A percentile compares a stretch with the other conserved stretches of the same genome.
Conservation (phyloP, 1,284 basidiomycete genomes). For the Earliella scabrosa region DNA sequence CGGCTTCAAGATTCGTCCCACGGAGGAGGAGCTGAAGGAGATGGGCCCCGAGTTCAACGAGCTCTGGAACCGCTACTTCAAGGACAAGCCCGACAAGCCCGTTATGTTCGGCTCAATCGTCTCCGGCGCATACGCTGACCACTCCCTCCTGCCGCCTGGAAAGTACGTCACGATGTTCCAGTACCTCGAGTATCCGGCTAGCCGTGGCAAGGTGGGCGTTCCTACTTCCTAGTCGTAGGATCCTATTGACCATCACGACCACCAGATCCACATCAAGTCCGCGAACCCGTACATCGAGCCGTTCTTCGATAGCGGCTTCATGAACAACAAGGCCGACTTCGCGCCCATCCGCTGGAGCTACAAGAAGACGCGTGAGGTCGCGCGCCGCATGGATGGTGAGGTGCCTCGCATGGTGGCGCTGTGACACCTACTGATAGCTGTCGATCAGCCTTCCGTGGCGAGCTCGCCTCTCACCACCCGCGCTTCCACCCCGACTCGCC, state of each 20-base stretch:
- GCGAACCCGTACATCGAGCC: constrained; percentile 66
- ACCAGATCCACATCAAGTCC: constrained; percentile 70
- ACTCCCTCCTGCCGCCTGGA: constrained; percentile 67
- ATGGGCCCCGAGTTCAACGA: constrained; percentile 78
- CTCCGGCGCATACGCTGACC: constrained; percentile 71
- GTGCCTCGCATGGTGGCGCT: not conserved
- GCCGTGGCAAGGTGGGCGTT: constrained; percentile 62
- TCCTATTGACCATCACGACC: too few relatives aligned
- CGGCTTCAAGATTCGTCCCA: constrained; percentile 77
- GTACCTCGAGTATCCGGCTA: constrained; percentile 72
- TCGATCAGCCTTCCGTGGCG: constrained; percentile 62
- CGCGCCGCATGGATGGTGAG: constrained; percentile 72
- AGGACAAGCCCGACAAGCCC: constrained; percentile 78
- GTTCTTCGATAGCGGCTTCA: constrained; percentile 72
- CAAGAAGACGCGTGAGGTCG: constrained; percentile 74
- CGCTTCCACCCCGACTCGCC: constrained; percentile 73
- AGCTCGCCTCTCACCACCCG: constrained; percentile 73
- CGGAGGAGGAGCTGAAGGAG: constrained; percentile 68
- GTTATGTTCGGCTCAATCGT: constrained; percentile 76
- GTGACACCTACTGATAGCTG: not conserved
- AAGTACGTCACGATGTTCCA: constrained; percentile 80
- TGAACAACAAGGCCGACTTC: constrained; percentile 78
- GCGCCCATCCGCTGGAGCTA: constrained; percentile 79
- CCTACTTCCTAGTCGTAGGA: not conserved
- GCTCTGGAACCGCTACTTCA: constrained; percentile 72